Base-by-base conservation (phyloP, 768 basidiomycete genomes). In the Hebeloma cylindrosporum region DNA sequence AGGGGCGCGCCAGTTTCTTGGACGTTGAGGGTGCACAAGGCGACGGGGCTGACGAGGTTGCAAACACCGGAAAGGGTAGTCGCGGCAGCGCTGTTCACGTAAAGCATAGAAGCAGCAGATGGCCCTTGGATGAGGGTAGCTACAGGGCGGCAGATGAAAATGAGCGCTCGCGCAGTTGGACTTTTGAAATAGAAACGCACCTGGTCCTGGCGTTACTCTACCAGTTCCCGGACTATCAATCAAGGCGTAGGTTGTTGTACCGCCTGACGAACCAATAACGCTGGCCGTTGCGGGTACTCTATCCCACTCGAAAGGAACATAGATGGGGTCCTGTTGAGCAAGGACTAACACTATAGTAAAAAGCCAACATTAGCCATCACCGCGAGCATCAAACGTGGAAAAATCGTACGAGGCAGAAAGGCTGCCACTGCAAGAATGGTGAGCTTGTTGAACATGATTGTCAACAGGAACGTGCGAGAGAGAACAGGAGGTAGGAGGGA, bases 1-100 rank as follows among this genome's bases (percentile, higher is more conserved):
- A 57, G 29, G 2, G 36, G 22, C 1, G 43, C 49, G 25, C 52
- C 52, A 3, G 47, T 52, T 30, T 53, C 44, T 10, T 51, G 40
- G 17, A 58, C 54, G 16, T 58, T 58, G 27, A 58, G 52, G 2
- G 57, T 53, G 40, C 57, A 58, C 17, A 58, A 33, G 17, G 54
- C 57, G 18, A 53, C 40, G 4, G 57, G 57, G 17, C 47, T 49
- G 31, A 38, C 43, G 29, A 58, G 54, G 40, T 56, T 58, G 45
- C 57, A 58, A 14, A 56, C 40, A 5, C 57, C 57, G 11, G 51
- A 53, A 20, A 53, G 41, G 9, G 56, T 57, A 5, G 53, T 46
- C 4, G 46, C 39, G 3, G 42, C 43, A 2, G 26, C 49, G 3
- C 36, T 25, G 16, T 40, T 50, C 14, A 40, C 45, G 27, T 55